Evolutionary conservation across 2,329 filamentous ascomycete genomes (phyloP), one percentile per base, ranked within the genome.

Genomic region (Teratosphaeria viscida): DNA sequence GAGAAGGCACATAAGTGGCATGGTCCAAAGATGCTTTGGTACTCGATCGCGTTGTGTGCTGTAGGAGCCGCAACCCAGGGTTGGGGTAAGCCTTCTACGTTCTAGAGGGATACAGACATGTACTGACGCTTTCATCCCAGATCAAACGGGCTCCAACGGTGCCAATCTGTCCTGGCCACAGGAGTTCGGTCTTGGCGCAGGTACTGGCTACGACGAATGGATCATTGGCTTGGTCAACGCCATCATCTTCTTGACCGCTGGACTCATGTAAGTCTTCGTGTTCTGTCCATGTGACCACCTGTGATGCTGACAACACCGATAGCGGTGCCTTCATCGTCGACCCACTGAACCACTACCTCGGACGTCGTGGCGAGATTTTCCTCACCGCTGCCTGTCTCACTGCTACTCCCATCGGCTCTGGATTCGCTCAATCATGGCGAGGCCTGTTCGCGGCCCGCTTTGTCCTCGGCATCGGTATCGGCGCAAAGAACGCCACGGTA

Each of bases 311-410:
- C 43, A 57, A 39, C 5, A 43, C 11, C 16, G 11, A 43, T 43
- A 43, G 37, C 4, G 77, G 77, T 14, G 78, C 76, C 69, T 81
- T 78, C 78, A 67, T 77, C 5, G 77, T 76, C 0, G 77, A 89
- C 62, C 84, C 84, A 0, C 65, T 83, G 12, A 88, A 88, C 66
- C 73, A 81, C 49, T 73, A 73, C 11, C 65, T 84, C 32, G 85
- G 84, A 43, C 83, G 85, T 47, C 81, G 84, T 57, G 83, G 84
- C 11, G 81, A 82, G 54, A 88, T 88, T 61, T 87, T 76, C 60
- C 63, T 76, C 54, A 73, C 77, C 55, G 74, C 75, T 1, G 73
- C 73, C 2, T 58, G 56, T 39, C 49, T 58, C 26, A 58, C 56
- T 53, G 66, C 75, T 0, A 73, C 75, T 2, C 76, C 75, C 0